These are phyloP conservation scores for Corniculantispora saksenae DNA, from an alignment of 2,329 filamentous ascomycete genomes.

Conservation along the genomic window DNA sequence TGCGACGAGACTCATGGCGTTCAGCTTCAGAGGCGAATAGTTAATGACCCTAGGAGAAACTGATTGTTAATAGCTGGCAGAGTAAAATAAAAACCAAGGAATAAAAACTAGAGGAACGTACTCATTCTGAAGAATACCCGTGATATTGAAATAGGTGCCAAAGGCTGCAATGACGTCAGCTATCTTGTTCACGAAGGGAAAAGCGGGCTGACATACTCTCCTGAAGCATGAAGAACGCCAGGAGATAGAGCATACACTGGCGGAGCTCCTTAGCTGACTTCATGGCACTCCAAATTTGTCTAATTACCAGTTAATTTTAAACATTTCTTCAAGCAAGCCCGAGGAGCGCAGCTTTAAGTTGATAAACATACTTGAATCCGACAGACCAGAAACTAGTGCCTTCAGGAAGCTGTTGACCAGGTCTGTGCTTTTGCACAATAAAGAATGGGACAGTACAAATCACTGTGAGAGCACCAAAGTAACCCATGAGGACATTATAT, in stretches of 20 bases:
- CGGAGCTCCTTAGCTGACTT: slow-evolving; percentile 25
- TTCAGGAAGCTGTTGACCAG: slow-evolving; percentile 25
- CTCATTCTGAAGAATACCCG: slow-evolving; percentile 26
- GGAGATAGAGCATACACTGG: slow-evolving; percentile 26
- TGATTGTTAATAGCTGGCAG: not conserved
- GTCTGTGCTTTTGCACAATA: slow-evolving; percentile 26
- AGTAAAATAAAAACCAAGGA: not conserved
- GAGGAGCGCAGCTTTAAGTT: no score
- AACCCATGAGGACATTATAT: slow-evolving; percentile 25
- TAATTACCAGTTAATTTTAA: not conserved
- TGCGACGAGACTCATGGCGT: slow-evolving; percentile 24
- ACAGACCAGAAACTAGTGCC: slow-evolving; percentile 23
- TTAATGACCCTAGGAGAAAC: slow-evolving; percentile 22
- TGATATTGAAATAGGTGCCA: slow-evolving; percentile 25
- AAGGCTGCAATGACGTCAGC: slow-evolving; percentile 17
- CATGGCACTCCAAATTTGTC: slow-evolving; percentile 24
- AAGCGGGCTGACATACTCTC: slow-evolving; percentile 21
- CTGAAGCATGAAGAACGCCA: slow-evolving; percentile 26
- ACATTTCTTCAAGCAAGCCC: no score
- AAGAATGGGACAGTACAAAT: slow-evolving; percentile 26
- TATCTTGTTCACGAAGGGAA: not conserved
- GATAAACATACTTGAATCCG: slow-evolving; percentile 19
- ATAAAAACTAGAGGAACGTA: not conserved
- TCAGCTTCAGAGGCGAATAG: slow-evolving; percentile 25
- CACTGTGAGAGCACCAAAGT: slow-evolving; percentile 25